Percentiles rank a stretch among this genome's conserved stretches.
Conservation (phyloP, 2,329 filamentous ascomycete genomes). For the Catunica adiposa region DNA sequence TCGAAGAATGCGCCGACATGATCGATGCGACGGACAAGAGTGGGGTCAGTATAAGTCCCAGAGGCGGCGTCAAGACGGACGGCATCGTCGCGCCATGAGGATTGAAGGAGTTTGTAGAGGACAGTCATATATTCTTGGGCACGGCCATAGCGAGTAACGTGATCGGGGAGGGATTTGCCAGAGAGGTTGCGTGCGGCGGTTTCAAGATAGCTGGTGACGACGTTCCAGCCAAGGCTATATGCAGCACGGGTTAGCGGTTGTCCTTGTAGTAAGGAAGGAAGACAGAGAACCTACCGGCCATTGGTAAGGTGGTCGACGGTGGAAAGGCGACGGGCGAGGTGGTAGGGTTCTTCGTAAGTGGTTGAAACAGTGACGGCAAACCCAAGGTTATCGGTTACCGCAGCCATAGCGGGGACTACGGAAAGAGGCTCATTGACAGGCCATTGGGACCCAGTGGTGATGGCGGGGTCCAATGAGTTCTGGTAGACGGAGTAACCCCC, state of each 20-base stretch:
- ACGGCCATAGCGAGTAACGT: conserved; percentile 48
- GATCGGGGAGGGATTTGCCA: conserved; percentile 18
- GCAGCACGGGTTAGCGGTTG: conserved; percentile 10
- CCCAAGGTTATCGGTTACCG: conserved; percentile 48
- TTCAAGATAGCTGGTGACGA: conserved; percentile 53
- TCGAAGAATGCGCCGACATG: conserved; percentile 47
- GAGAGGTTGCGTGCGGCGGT: conserved; percentile 33
- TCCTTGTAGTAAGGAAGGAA: neutral
- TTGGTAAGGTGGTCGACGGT: conserved; percentile 53
- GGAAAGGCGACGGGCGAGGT: conserved; percentile 46
- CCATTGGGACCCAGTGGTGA: conserved; percentile 37
- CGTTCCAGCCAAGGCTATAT: conserved; percentile 20
- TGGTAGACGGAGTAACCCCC: conserved; percentile 49
- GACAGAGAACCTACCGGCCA: conserved; percentile 29
- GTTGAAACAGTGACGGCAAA: conserved; percentile 56
- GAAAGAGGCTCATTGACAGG: conserved; percentile 53
- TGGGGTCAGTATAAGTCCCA: conserved; percentile 37
- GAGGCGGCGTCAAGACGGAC: conserved; percentile 41
- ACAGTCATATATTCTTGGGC: conserved; percentile 49
- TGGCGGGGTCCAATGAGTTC: conserved; percentile 41
- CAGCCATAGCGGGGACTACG: conserved; percentile 52
- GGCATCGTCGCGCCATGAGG: conserved; percentile 50
- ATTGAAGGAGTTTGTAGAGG: conserved; percentile 50
- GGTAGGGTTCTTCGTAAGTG: conserved; percentile 56
- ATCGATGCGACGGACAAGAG: conserved; percentile 46